Conservation (phyloP, 345 rosid species). For the Eucalyptus curtisii region DNA sequence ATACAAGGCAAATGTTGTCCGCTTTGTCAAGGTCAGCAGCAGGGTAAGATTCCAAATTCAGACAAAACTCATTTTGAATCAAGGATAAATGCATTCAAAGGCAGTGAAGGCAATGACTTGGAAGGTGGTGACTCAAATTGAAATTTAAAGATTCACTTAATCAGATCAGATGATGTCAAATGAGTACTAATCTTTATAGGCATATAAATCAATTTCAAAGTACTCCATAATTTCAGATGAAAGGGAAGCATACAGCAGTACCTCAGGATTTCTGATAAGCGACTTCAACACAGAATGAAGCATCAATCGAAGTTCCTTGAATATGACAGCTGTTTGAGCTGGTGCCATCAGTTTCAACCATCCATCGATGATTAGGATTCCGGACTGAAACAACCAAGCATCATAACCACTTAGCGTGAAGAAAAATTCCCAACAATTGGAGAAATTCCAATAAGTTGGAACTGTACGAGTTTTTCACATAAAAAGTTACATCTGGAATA, state of each 20-base stretch:
- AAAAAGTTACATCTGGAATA: background rate
- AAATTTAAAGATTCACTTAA: background rate
- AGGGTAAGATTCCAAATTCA: background rate
- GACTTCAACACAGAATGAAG: constrained; percentile 57
- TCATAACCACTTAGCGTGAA: background rate
- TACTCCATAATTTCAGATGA: background rate
- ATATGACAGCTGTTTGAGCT: constrained; percentile 89
- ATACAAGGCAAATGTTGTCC: background rate
- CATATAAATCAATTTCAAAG: background rate
- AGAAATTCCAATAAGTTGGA: background rate
- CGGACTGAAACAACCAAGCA: constrained; percentile 28
- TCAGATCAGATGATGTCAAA: background rate
- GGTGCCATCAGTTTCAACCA: constrained; percentile 84
- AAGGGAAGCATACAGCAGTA: background rate
- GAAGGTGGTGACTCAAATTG: background rate
- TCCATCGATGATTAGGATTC: constrained; percentile 63
- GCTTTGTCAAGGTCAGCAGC: background rate
- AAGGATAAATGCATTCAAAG: background rate
- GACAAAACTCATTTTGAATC: background rate
- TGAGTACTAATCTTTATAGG: background rate
- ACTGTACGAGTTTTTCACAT: background rate
- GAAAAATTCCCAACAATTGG: background rate
- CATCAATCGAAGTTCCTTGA: constrained; percentile 68
- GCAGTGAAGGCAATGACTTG: background rate
- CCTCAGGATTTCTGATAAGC: constrained; percentile 76